These are phyloP conservation scores for Zalerion maritima DNA, from an alignment of 495 filamentous ascomycete genomes.

Conservation along the genomic window DNA sequence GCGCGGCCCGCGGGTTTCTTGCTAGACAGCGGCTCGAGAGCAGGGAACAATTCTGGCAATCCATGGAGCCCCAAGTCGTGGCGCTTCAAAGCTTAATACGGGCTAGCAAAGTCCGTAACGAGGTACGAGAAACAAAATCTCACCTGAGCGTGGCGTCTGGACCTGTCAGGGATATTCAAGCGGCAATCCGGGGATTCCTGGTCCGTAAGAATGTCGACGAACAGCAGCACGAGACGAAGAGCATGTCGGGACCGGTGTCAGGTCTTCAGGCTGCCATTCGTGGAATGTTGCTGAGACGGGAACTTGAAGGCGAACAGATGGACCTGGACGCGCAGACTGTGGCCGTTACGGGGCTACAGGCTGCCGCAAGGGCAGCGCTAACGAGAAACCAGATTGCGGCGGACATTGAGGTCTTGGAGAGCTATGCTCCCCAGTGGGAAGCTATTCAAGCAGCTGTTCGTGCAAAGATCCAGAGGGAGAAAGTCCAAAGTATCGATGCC, in stretches of 20 bases:
- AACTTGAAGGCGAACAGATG: conserved; percentile 20
- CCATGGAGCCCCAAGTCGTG: conserved; percentile 55
- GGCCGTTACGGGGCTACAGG: conserved; percentile 34
- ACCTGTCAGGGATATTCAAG: conserved; percentile 54
- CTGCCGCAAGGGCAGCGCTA: conserved; percentile 26
- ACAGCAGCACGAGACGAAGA: conserved; percentile 39
- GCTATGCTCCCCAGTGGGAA: conserved; percentile 25
- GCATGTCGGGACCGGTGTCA: conserved; percentile 28
- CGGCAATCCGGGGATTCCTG: conserved; percentile 46
- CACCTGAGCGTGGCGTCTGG: conserved; percentile 42
- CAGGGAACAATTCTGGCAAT: conserved; percentile 52
- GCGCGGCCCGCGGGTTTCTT: conserved; percentile 64
- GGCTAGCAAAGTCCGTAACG: conserved; percentile 55
- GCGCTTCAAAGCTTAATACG: conserved; percentile 74
- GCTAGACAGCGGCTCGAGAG: conserved; percentile 46
- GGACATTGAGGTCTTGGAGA: conserved; percentile 26
- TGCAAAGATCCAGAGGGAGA: conserved; percentile 19
- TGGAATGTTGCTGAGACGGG: conserved; percentile 31
- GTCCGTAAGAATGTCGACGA: conserved; percentile 31
- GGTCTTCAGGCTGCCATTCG: conserved; percentile 38
- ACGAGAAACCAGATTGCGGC: conserved; percentile 18
- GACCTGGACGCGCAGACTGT: conserved; percentile 21
- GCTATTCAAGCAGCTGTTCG: conserved; percentile 36
- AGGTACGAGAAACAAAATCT: conserved; percentile 49
- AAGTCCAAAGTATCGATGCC: conserved; percentile 14